Evolutionary conservation across 768 basidiomycete genomes (phyloP).

Genomic region (Mrakia blollopis): DNA sequence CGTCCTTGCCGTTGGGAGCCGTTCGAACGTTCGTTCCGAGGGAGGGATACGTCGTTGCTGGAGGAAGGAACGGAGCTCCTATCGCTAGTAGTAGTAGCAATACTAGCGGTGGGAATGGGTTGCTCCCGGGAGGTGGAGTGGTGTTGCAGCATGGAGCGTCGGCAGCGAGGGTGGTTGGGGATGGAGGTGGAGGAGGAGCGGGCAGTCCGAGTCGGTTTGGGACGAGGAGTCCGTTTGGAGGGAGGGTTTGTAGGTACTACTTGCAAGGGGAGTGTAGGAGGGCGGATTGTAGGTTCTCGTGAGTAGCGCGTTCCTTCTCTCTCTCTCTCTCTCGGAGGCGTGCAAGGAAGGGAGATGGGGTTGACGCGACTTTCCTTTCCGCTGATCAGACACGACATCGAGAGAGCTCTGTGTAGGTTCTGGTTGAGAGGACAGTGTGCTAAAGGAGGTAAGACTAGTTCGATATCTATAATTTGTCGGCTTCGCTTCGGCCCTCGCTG

Average conservation of each 20-base stretch:
- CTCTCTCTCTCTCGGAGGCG: not conserved
- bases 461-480: constrained; percentile 52
- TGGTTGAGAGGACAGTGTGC: constrained; percentile 97
- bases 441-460: constrained; percentile 65
- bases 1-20: not conserved
- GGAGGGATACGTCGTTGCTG: constrained; percentile 39
- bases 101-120: constrained; percentile 39
- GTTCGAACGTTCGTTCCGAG: constrained; percentile 38
- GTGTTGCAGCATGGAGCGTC: constrained; percentile 36
- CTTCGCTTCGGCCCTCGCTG: too few species aligned
- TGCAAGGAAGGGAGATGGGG: too few species aligned
- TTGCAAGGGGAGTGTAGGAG: constrained; percentile 91
- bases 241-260: constrained; percentile 83
- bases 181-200: constrained; percentile 7
- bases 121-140: constrained; percentile 36
- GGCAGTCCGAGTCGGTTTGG: constrained; percentile 42
- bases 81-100: constrained; percentile 40
- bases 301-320: constrained; percentile 37
- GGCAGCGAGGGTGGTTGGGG: constrained; percentile 35
- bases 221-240: constrained; percentile 46
- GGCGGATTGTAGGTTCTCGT: constrained; percentile 98
- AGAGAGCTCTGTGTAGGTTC: constrained; percentile 90
- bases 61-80: constrained; percentile 31
- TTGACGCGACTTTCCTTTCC: constrained; percentile 25
- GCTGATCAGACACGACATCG: constrained; percentile 74